Percentiles rank a stretch among this genome's conserved stretches.
Conservation (phyloP, 2,329 filamentous ascomycete species). For the Pseudocercospora fijiensis region DNA sequence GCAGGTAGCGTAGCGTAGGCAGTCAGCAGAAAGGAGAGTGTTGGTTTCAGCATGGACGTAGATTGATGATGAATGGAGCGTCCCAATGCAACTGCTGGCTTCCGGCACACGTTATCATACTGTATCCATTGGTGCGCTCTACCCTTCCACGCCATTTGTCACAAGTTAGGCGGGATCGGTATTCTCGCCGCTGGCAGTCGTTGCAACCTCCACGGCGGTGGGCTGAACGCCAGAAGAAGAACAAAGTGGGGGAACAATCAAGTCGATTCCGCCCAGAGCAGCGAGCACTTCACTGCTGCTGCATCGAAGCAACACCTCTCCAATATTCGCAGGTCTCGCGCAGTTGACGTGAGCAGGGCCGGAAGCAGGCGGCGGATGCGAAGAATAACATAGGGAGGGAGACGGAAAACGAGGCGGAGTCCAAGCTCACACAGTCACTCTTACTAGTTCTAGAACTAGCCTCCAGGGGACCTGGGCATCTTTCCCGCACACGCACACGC, state of each 20-base stretch:
- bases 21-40: constrained; percentile 2
- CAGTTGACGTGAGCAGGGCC: constrained; percentile 2
- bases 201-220: no score
- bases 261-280: background rate
- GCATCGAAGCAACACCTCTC: background rate
- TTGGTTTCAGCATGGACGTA: background rate
- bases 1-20: constrained; percentile 4
- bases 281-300: no score
- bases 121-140: background rate
- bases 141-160: background rate
- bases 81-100: background rate
- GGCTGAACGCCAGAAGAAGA: background rate
- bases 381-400: background rate
- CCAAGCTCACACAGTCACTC: background rate
- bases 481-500: background rate
- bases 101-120: background rate
- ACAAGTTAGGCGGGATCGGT: no score
- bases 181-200: background rate
- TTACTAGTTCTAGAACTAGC: no score
- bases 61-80: background rate
- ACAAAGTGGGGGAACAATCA: background rate
- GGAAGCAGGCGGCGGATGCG: background rate
- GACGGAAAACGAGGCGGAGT: background rate
- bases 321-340: background rate
- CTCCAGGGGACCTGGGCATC: constrained; percentile 3